These are phyloP conservation scores for Articulospora tetracladia DNA, from an alignment of 495 filamentous ascomycete genomes.

Conservation along the genomic window DNA sequence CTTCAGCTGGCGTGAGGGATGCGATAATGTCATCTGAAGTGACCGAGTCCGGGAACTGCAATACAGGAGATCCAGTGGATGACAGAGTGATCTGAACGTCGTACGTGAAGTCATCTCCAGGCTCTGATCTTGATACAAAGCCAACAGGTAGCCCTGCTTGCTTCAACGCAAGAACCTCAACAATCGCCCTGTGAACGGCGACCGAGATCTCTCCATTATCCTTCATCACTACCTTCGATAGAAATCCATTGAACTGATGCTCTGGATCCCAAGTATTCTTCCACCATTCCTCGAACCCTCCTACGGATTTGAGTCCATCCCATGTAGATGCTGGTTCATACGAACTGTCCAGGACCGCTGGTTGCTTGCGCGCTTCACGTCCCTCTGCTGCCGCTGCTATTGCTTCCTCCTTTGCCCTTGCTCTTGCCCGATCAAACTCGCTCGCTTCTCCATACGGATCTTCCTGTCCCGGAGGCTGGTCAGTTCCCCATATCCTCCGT, in stretches of 20 bases:
- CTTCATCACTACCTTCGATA: constrained; percentile 32
- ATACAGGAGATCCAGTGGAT: neutral
- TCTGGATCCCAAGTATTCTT: constrained; percentile 35
- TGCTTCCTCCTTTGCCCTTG: constrained; percentile 17
- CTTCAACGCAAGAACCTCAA: constrained; percentile 53
- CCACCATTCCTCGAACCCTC: constrained; percentile 34
- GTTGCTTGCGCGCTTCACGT: constrained; percentile 15
- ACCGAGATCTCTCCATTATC: constrained; percentile 37
- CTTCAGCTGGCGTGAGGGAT: constrained; percentile 11
- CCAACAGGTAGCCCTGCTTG: constrained; percentile 29
- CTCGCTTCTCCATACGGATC: constrained; percentile 49
- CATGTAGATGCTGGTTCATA: constrained; percentile 58
- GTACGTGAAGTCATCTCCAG: constrained; percentile 15
- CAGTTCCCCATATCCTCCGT: constrained; percentile 51
- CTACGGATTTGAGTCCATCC: constrained; percentile 55
- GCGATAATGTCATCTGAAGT: constrained; percentile 16
- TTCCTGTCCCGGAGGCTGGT: constrained; percentile 47
- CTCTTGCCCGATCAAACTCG: constrained; percentile 28
- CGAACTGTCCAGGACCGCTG: neutral
- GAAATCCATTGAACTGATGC: constrained; percentile 34
- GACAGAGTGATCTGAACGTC: constrained; percentile 17
- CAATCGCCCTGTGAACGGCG: constrained; percentile 53
- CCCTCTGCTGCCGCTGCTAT: constrained; percentile 9
- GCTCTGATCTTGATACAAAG: neutral
- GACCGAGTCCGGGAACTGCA: constrained; percentile 11